A percentile compares a stretch with the other conserved stretches of the same genome.
Conservation (phyloP, 176 grass and related monocot species). For the Lolium multiflorum region DNA sequence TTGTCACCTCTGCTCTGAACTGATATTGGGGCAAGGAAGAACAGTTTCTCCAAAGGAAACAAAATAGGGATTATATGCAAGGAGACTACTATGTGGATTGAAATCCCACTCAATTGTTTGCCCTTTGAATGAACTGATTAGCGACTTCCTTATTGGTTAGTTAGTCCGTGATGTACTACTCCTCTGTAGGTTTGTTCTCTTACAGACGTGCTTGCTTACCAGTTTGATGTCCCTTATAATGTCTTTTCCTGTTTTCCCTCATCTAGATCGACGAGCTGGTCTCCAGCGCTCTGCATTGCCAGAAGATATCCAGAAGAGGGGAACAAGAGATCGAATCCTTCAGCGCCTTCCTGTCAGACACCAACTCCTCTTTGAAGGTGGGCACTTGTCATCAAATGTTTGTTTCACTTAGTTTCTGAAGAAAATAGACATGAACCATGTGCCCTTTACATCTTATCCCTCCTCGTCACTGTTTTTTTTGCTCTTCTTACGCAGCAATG, state of each 20-base stretch:
- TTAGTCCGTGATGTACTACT: not conserved
- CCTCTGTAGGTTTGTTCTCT: not conserved
- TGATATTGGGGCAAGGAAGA: not conserved
- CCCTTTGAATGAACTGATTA: not conserved
- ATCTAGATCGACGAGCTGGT: slow-evolving; percentile 74
- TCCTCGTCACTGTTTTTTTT: slow-evolving; percentile 11
- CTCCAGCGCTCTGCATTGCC: slow-evolving; percentile 54
- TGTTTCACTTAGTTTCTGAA: slow-evolving; percentile 36
- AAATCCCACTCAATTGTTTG: not conserved
- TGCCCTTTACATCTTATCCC: not conserved
- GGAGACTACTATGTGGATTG: not conserved
- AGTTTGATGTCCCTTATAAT: slow-evolving; percentile 15
- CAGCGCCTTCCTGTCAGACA: slow-evolving; percentile 60
- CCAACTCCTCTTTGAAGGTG: slow-evolving; percentile 79
- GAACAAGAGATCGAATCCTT: slow-evolving; percentile 83
- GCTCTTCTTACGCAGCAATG: slow-evolving; percentile 63
- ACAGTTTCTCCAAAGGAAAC: not conserved
- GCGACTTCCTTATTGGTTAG: not conserved
- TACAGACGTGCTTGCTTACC: slow-evolving; percentile 23
- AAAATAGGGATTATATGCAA: not conserved
- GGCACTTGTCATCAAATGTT: slow-evolving; percentile 35
- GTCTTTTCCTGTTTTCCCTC: slow-evolving; percentile 15
- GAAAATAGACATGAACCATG: not conserved
- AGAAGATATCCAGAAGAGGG: slow-evolving; percentile 56
- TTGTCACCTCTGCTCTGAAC: not conserved